A percentile compares a stretch with the other conserved stretches of the same genome.
phyloP scores from a whole-genome alignment of 164 flowering plant species.

The Sedum album region DNA sequence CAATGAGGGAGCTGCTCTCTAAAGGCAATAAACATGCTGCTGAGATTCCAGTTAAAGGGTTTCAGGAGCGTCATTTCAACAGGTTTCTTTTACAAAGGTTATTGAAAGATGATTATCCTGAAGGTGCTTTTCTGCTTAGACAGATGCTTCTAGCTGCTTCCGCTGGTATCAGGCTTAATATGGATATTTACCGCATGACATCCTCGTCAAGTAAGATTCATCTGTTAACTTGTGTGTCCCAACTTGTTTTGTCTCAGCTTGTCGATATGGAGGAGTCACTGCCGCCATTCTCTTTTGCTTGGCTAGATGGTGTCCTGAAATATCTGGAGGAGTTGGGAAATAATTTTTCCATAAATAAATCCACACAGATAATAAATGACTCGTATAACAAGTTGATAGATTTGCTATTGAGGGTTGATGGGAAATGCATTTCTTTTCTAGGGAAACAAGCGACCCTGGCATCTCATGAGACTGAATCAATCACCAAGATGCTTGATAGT shows the following conservation, averaged over 20 bases:
- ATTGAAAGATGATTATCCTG: slow-evolving; percentile 51
- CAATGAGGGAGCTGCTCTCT: slow-evolving; percentile 9
- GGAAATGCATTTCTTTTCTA: slow-evolving; percentile 68
- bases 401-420: slow-evolving; percentile 60
- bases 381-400: slow-evolving; percentile 44
- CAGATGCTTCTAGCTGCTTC: slow-evolving; percentile 59
- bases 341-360: slow-evolving; percentile 36
- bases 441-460: slow-evolving; percentile 66
- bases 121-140: slow-evolving; percentile 44
- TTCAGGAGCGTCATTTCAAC: slow-evolving; percentile 24
- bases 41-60: slow-evolving; percentile 21
- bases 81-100: slow-evolving; percentile 36
- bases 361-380: slow-evolving; percentile 31
- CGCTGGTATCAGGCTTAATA: slow-evolving; percentile 51
- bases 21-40: slow-evolving; percentile 17
- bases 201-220: slow-evolving; percentile 27
- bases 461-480: slow-evolving; percentile 60
- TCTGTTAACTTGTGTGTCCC: slow-evolving; percentile 32
- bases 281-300: slow-evolving; percentile 41
- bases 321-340: slow-evolving; percentile 70
- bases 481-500: slow-evolving; percentile 35
- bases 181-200: slow-evolving; percentile 18
- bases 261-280: slow-evolving; percentile 33
- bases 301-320: slow-evolving; percentile 67
- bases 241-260: slow-evolving; percentile 44